Evolutionary conservation across 139 green algal genomes (phyloP), one percentile per base, ranked within the genome.

Genomic region (Astrephomene gubernaculifera): DNA sequence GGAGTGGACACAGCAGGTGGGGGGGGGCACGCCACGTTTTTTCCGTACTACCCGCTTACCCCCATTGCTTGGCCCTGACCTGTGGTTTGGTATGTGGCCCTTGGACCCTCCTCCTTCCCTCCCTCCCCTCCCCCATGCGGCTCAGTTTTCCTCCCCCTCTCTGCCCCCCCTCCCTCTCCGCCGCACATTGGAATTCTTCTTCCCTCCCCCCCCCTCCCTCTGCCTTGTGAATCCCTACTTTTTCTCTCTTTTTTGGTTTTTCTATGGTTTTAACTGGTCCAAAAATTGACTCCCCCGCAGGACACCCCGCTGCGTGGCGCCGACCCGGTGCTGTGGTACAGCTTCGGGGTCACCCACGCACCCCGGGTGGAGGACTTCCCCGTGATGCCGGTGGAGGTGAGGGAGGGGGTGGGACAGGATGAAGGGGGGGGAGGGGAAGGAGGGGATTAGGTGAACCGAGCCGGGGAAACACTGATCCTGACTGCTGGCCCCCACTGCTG

Each of bases 291-390:
- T 25, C 49, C 49, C 33, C 31, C 36, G 57, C 89, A 94, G 87
- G 88, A 98, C 89, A 71, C 84, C 45, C 53, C 65, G 6, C 87
- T 97, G 41, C 45, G 76, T 29, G 88, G 92, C 43, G 72, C 86
- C 31, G 93, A 97, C 83, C 90, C 93, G 21, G 95, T 98, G 71
- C 64, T 98, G n/a, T 98, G 95, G 95, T 96, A 96, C 90, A 94
- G 91, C 9, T 95, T 97, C 82, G 96, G 96, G 21, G 87, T 98
- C 4, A 98, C 95, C 0, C 96, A 98, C 80, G 79, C 82, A 1
- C 71, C 57, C 21, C 70, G 67, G 52, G 35, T 90, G 71, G 94
- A 96, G 89, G 95, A 97, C 82, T 97, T 92, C 75, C 96, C 96
- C 5, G 92, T 98, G 52, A 98, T 98, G 96, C 95, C 96, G 0